phyloP scores from a whole-genome alignment of 176 grass and related monocot genomes.

The Tillandsia fasciculata region DNA sequence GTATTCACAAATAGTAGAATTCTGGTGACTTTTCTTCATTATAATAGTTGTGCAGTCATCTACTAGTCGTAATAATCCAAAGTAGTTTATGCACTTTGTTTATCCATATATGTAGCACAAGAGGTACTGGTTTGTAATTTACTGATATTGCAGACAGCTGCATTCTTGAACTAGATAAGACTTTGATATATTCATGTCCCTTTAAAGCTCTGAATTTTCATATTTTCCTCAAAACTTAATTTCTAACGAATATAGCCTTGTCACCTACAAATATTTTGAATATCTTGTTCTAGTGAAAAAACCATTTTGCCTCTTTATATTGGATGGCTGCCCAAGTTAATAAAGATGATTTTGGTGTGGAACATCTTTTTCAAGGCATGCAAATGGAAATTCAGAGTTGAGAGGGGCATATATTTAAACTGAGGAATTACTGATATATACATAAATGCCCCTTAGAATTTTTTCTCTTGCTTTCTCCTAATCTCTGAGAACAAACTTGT shows the following conservation, averaged over 20 bases:
- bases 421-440: too few relatives aligned
- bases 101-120: background rate
- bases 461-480: background rate
- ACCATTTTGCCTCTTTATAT: too few relatives aligned
- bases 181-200: too few relatives aligned
- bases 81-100: background rate
- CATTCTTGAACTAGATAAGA: constrained; percentile 1
- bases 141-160: background rate
- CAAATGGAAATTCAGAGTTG: too few relatives aligned
- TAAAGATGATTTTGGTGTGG: too few relatives aligned
- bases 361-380: too few relatives aligned
- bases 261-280: too few relatives aligned
- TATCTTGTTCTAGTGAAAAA: background rate
- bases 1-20: background rate
- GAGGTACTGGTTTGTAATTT: background rate
- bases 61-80: background rate
- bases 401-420: too few relatives aligned
- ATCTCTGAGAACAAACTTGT: constrained; percentile 4
- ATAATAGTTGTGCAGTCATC: background rate
- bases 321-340: too few relatives aligned
- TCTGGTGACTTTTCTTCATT: background rate
- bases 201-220: too few relatives aligned
- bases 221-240: too few relatives aligned
- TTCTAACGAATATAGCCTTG: too few relatives aligned
- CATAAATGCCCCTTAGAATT: background rate